Conservation (phyloP, 495 filamentous ascomycete species). For the Collariella sp. region DNA sequence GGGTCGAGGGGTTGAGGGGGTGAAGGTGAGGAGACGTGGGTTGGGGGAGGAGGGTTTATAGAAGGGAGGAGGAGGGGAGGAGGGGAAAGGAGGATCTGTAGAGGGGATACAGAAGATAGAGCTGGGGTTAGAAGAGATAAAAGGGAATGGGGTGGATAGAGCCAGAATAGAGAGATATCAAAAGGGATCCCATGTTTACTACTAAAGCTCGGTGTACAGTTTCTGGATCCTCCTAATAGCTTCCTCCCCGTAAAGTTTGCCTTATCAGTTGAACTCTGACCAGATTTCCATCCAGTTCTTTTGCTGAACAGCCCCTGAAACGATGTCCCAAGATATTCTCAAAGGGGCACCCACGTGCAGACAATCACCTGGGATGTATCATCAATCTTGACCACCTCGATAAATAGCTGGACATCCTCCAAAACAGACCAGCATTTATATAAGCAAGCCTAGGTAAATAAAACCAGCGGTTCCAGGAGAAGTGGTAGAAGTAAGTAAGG, state of each 20-base stretch:
- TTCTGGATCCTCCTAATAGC: constrained; percentile 44
- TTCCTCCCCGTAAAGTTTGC: constrained; percentile 61
- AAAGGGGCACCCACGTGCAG: constrained; percentile 45
- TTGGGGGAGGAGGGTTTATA: constrained; percentile 44
- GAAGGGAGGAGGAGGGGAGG: constrained; percentile 18
- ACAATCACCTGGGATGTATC: constrained; percentile 29
- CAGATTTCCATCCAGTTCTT: no score
- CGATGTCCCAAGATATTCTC: neutral
- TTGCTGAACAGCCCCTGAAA: constrained; percentile 9
- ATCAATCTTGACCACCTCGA: constrained; percentile 35
- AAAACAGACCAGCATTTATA: no score
- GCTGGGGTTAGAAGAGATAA: no score
- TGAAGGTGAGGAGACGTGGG: constrained; percentile 57
- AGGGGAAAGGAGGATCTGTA: constrained; percentile 11
- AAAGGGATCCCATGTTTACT: neutral
- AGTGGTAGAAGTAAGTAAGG: no score
- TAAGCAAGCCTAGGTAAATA: no score
- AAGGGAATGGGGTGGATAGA: no score
- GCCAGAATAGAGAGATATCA: neutral
- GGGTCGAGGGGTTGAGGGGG: constrained; percentile 37
- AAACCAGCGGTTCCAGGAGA: no score
- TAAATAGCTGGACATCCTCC: constrained; percentile 51
- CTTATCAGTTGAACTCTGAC: no score
- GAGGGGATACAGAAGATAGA: neutral
- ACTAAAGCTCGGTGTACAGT: constrained; percentile 9